Conservation (phyloP, 805 yeast genomes). For the Schizosaccharomyces osmophilus region DNA sequence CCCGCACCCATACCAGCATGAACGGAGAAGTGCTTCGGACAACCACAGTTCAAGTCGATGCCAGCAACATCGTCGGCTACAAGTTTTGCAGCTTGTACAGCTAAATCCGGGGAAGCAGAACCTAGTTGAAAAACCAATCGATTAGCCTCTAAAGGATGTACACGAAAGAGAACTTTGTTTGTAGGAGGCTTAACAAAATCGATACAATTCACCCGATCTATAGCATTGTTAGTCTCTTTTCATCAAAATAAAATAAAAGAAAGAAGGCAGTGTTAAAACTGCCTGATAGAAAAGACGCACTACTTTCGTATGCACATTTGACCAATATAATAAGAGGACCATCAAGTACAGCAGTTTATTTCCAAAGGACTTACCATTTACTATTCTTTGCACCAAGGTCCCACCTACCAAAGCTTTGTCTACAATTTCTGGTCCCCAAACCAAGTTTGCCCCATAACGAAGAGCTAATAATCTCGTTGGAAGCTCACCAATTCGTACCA, state of each 20-base stretch:
- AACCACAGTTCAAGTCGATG: conserved; percentile 83
- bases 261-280: background rate
- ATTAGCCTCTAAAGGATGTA: conserved; percentile 40
- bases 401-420: conserved; percentile 48
- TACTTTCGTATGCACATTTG: background rate
- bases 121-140: conserved; percentile 76
- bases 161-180: conserved; percentile 41
- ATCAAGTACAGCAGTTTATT: background rate
- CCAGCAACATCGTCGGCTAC: conserved; percentile 77
- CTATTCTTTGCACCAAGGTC: conserved; percentile 25
- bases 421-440: conserved; percentile 88
- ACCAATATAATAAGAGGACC: background rate
- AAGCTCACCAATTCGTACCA: conserved; percentile 75
- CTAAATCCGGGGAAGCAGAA: conserved; percentile 56
- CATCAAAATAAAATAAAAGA: background rate
- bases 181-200: conserved; percentile 14
- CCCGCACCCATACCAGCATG: conserved; percentile 99
- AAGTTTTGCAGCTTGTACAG: conserved; percentile 64
- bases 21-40: conserved; percentile 85
- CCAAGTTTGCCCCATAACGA: conserved; percentile 73
- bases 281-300: too few relatives aligned
- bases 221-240: background rate
- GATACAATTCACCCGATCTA: conserved; percentile 5
- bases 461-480: conserved; percentile 68
- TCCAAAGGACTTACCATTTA: conserved; percentile 22